Conservation (phyloP, 805 yeast genomes). For the Komagataella mondaviorum region DNA sequence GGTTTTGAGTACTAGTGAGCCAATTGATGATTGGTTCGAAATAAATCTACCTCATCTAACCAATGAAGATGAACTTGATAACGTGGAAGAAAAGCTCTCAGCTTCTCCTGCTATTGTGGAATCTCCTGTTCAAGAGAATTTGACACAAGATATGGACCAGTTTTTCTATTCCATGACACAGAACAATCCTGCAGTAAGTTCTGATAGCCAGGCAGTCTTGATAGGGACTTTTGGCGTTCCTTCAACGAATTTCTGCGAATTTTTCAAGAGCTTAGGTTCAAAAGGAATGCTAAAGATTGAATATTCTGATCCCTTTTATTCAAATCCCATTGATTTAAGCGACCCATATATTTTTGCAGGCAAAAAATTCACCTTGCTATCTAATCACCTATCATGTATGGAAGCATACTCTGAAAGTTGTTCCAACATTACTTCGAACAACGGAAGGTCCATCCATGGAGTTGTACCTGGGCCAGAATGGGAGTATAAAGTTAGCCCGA, state of each 20-base stretch:
- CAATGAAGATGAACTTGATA: not conserved
- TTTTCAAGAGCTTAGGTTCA: slow-evolving; percentile 20
- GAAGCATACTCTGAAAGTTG: slow-evolving; percentile 6
- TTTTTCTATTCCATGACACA: not conserved
- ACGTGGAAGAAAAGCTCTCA: not conserved
- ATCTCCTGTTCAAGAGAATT: not conserved
- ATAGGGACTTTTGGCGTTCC: not conserved
- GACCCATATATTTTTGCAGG: slow-evolving; percentile 58
- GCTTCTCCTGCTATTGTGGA: not conserved
- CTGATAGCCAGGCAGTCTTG: not conserved
- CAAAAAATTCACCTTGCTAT: slow-evolving; percentile 35
- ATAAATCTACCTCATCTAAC: not conserved
- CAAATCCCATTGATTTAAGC: slow-evolving; percentile 32
- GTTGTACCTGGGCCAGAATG: not conserved
- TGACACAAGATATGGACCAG: not conserved
- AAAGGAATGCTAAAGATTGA: slow-evolving; percentile 35
- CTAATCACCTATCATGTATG: slow-evolving; percentile 19
- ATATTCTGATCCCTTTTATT: slow-evolving; percentile 53
- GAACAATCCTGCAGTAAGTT: not conserved
- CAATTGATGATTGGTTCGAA: not conserved
- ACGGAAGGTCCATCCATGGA: not conserved
- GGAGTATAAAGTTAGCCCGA: not conserved
- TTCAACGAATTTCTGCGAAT: not conserved
- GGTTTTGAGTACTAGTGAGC: not conserved
- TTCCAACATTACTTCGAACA: not conserved